phyloP scores from a whole-genome alignment of 1,284 basidiomycete genomes.

The Cutaneotrichosporon sp. region DNA sequence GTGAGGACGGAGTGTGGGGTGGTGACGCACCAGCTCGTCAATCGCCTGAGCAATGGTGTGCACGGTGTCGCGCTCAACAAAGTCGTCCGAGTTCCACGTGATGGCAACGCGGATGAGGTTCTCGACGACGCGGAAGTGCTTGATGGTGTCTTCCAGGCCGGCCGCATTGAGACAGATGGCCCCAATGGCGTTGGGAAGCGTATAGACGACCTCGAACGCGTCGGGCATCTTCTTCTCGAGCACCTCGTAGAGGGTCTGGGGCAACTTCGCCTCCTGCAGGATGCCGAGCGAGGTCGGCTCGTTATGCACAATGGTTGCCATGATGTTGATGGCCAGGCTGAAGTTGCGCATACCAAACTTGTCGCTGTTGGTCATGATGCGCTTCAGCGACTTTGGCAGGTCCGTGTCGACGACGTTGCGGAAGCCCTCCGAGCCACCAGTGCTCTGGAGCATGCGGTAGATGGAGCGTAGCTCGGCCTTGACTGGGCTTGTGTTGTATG shows the following conservation, averaged over 20 bases:
- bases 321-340: conserved; percentile 78
- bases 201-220: conserved; percentile 84
- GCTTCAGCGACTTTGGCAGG: conserved; percentile 79
- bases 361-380: conserved; percentile 76
- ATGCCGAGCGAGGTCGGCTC: conserved; percentile 92
- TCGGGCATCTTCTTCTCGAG: conserved; percentile 83
- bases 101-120: conserved; percentile 86
- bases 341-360: conserved; percentile 74
- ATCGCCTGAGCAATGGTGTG: conserved; percentile 82
- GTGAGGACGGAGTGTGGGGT: conserved; percentile 77
- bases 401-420: conserved; percentile 92
- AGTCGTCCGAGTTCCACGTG: conserved; percentile 76
- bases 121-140: conserved; percentile 74
- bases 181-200: conserved; percentile 93
- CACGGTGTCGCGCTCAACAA: conserved; percentile 85
- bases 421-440: conserved; percentile 89
- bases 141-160: conserved; percentile 78
- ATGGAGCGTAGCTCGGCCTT: conserved; percentile 91
- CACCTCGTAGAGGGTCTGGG: conserved; percentile 82
- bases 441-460: conserved; percentile 94
- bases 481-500: conserved; percentile 55
- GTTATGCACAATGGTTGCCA: conserved; percentile 98
- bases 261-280: conserved; percentile 88
- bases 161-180: conserved; percentile 91
- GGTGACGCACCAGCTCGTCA: conserved; percentile 95